Base-by-base conservation (phyloP, 805 yeast species). In the Zygoascus biomembranicola region DNA sequence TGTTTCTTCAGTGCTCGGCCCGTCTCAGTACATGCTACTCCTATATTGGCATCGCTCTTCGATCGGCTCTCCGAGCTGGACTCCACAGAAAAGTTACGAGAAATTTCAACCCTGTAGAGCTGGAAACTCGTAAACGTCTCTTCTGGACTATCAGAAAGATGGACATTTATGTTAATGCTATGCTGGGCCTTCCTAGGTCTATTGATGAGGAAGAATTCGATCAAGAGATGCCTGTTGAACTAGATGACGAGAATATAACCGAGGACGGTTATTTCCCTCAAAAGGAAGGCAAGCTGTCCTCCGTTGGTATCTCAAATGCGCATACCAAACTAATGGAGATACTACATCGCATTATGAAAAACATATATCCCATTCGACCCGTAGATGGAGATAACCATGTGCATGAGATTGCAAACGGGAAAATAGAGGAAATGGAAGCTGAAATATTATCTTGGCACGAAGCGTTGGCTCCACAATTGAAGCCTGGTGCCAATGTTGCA, bases 101-200 rank as follows among this genome's bases (percentile, higher is more conserved):
- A 59, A 76, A 66, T 14, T 81, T 82, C 59, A 85, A 85, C 59
- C 90, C 90, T 0, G 82, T 90, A 35, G 95, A 87, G 64, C 73
- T 82, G 41, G 96, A 90, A 63, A 85, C 87, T 1, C 75, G 95
- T 56, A 90, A 89, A 67, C 75, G 97, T 55, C 70, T 90, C 43
- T 90, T 90, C 66, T 90, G 92, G 87, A 85, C 96, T 1, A 84
- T 90, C 57, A 85, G 87, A 66, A 90, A 90, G 66, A 85, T 89
- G 85, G 97, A 90, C 64, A 81, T 88, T 45, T 90, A 90, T 66
- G 87, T 89, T 62, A 87, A 87, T 66, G 85, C 96, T 8, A 82
- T 90, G 72, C 66, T 90, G 58, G 97, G 96, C 1, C 73, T 90
- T 50, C 97, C 97, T 0, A 73, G 88, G 54, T 79, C 90, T 1